Base-by-base conservation (phyloP, 768 basidiomycete species). In the Pisolithus albus region DNA sequence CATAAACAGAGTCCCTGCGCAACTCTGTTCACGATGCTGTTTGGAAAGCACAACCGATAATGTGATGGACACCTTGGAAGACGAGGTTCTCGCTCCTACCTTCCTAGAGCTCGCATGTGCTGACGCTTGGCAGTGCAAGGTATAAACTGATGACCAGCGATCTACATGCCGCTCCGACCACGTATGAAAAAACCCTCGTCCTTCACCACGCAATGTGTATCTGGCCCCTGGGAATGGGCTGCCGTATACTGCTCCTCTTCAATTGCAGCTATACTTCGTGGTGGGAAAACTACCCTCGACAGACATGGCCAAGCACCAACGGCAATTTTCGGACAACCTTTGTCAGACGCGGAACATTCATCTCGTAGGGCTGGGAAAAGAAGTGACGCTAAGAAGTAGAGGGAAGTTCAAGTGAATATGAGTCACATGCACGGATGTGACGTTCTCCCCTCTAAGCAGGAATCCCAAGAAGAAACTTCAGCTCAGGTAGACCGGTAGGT, bases 261-360 rank as follows among this genome's bases (percentile, higher is more conserved):
- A 3, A 51, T 51, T 23, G 50, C 50, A 38, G 9, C 38, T 24
- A 36, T 39, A 8, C 34, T 45, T 24, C 30, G 4, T 28, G 50
- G 43, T 28, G 7, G 47, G 37, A 44, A 38, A 42, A 16, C 18
- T 18, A 19, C 38, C 47, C 21, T n/a, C 21, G 34, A 15, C 15
- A 16, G 39, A 47, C 13, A 4, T 55, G 51, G 47, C 45, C 36
- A 52, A 32, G 42, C 40, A 56, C 23, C 52, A 47, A 44, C 30
- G 19, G 11, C 26, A 55, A 18, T 21, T 55, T 3, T 24, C 48
- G 23, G 18, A 54, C 24, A 36, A 30, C 18, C 40, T 45, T 37
- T 46, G 50, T 45, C 50, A 36, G 11, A 23, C 50, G 38, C 43
- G 43, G 15, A 46, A 46, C n/a, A 51, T 51, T 18, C 36, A 32